Evolutionary conservation across 2,329 filamentous ascomycete species (phyloP), one percentile per base, ranked within the genome.

Genomic region (Xylaria sp.): DNA sequence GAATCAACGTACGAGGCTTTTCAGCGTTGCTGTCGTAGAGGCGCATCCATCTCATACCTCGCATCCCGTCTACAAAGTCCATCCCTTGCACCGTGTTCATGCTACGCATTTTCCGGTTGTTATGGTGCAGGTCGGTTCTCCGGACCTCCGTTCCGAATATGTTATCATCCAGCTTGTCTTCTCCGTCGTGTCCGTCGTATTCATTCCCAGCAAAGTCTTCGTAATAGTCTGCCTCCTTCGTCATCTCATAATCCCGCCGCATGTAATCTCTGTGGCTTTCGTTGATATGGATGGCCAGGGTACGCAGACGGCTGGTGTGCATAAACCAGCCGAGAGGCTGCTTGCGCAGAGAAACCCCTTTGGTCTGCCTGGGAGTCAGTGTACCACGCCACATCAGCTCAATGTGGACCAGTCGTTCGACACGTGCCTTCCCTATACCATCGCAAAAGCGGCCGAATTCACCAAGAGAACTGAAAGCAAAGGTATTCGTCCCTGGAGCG

Each of bases 391-490:
- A 85, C 1, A 84, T 73, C 0, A 87, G 51, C 68, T 86, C 83
- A 0, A 87, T 66, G 39, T 84, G 78, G 59, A 82, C 83, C 0
- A 87, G 51, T 0, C 84, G 77, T n/a, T 84, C 79, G 0, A 82
- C 67, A 0, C 83, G 80, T 3, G 77, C 72, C 0, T 37, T 46
- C 0, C 80, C 79, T 25, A 86, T 86, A 0, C 84, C 81, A 1
- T 72, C 73, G 63, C 79, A 81, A 71, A 87, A 87, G 52, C 83
- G 80, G 62, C 81, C 82, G 73, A 84, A 82, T 74, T 87, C 85
- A 55, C 85, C 85, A 0, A 87, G 75, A n/a, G 82, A 85, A n/a
- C 83, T 85, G 72, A 87, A 87, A 0, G 81, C 82, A 68, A 87
- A 87, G 0, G 77, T 83, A 71, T 87, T 87, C 2, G 68, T 58